These are phyloP conservation scores for Erucastrum elatum DNA, from an alignment of 345 rosid genomes.

Conservation along the genomic window DNA sequence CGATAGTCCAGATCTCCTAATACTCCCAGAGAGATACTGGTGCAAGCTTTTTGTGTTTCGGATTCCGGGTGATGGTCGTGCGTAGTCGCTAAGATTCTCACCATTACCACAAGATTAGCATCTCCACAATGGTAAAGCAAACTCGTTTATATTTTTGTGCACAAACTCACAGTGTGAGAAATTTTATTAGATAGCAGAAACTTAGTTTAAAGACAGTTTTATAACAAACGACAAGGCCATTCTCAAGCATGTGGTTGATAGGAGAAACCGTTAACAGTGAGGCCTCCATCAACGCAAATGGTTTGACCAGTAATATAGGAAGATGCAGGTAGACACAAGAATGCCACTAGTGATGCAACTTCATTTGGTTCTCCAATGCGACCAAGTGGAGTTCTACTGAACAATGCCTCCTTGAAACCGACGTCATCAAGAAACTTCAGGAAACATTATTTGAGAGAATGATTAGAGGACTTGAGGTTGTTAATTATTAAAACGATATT, in stretches of 20 bases:
- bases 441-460: not conserved
- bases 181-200: not conserved
- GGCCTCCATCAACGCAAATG: not conserved
- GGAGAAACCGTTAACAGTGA: not conserved
- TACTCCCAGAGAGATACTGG: no score
- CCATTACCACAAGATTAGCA: not conserved
- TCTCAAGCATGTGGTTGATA: not conserved
- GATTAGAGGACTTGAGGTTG: not conserved
- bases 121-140: not conserved
- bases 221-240: not conserved
- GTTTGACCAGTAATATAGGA: not conserved
- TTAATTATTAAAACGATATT: not conserved
- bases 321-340: not conserved
- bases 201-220: not conserved
- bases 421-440: constrained; percentile 1
- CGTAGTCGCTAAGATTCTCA: not conserved
- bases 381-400: not conserved
- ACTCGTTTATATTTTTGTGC: not conserved
- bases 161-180: not conserved
- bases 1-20: no score
- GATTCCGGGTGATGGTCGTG: not conserved
- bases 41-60: no score
- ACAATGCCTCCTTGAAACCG: constrained; percentile 5
- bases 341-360: not conserved
- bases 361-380: not conserved